Evolutionary conservation across 768 basidiomycete genomes (phyloP).

Genomic region (Strobilomyces dryophilus): DNA sequence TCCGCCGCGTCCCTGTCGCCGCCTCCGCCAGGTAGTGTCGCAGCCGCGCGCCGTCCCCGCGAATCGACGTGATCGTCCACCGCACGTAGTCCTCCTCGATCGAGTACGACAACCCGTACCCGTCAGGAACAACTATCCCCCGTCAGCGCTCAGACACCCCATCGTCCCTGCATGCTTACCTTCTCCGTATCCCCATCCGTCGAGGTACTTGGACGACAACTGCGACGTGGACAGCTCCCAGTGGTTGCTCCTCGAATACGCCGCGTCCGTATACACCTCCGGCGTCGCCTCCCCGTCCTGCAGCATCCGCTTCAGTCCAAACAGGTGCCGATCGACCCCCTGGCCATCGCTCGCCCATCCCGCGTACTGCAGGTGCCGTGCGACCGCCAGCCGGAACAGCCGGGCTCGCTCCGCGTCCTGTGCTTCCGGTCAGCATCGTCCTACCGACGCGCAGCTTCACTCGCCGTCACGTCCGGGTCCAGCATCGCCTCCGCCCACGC

Average conservation of each 20-base stretch:
- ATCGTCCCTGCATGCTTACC: conserved; percentile 39
- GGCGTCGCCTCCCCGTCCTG: conserved; percentile 69
- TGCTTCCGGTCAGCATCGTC: conserved; percentile 3
- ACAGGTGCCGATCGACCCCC: conserved; percentile 94
- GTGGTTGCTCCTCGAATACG: conserved; percentile 66
- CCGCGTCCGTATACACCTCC: conserved; percentile 68
- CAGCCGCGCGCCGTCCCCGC: conserved; percentile 48
- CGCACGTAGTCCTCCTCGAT: conserved; percentile 82
- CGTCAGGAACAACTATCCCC: conserved; percentile 75
- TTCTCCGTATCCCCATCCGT: conserved; percentile 98
- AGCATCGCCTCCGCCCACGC: conserved; percentile 92
- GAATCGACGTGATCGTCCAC: conserved; percentile 85
- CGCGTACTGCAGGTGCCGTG: conserved; percentile 84
- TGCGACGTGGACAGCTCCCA: conserved; percentile 96
- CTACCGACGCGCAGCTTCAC: conserved; percentile 8
- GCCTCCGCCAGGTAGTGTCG: conserved; percentile 76
- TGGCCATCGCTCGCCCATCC: conserved; percentile 91
- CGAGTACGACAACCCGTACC: conserved; percentile 87
- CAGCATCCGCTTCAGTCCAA: conserved; percentile 84
- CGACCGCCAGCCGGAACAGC: conserved; percentile 72
- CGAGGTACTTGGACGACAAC: conserved; percentile 73
- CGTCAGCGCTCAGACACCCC: conserved; percentile 5
- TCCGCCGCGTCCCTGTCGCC: conserved; percentile 67
- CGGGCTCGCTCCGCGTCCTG: conserved; percentile 55
- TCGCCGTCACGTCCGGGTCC: conserved; percentile 44